phyloP scores from a whole-genome alignment of 768 basidiomycete genomes.

The Tricholomella constricta region DNA sequence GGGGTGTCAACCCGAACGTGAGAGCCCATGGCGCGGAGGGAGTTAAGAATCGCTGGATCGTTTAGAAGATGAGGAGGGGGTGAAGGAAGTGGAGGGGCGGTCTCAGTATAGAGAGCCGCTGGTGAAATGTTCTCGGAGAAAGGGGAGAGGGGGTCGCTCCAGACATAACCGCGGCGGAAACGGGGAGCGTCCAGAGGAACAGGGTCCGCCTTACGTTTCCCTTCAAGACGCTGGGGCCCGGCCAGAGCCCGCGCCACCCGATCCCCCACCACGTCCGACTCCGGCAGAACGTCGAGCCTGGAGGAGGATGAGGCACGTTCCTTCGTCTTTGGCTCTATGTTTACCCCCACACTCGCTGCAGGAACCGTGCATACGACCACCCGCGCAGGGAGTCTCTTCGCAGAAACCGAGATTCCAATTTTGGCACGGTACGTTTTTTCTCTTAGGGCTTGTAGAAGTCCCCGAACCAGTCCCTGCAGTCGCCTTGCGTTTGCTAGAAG shows the following conservation, averaged over 20 bases:
- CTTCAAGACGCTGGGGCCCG: neutral
- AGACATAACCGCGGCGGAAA: neutral
- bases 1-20: no score
- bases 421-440: no score
- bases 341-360: conserved; percentile 11
- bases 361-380: conserved; percentile 4
- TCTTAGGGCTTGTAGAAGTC: no score
- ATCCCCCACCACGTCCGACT: no score
- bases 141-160: neutral
- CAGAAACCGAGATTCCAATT: no score
- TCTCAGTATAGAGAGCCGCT: no score
- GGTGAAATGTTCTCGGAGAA: neutral
- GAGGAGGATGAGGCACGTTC: no score
- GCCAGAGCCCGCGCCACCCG: no score
- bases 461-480: no score
- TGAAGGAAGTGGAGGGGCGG: neutral
- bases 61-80: neutral
- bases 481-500: no score
- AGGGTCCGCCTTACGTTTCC: neutral
- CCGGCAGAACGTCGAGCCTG: no score
- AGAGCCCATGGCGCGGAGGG: neutral
- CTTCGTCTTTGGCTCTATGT: conserved; percentile 10
- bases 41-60: neutral
- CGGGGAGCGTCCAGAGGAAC: no score
- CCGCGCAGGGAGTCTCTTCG: conserved; percentile 3